Base-by-base conservation (phyloP, 495 filamentous ascomycete genomes). In the Talaromyces borbonicus region DNA sequence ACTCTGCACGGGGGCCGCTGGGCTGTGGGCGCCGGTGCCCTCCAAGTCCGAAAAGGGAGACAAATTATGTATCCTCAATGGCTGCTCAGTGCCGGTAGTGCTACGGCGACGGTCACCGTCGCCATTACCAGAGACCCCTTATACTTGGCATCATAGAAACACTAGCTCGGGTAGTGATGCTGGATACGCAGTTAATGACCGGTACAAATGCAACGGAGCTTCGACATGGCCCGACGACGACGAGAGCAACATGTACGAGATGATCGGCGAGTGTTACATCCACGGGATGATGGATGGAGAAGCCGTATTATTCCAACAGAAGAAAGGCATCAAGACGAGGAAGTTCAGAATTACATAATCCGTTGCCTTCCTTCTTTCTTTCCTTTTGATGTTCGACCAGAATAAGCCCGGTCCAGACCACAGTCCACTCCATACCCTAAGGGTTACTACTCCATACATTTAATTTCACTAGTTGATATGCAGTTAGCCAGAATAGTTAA, bases 271-370 rank as follows among this genome's bases (percentile, higher is more conserved):
- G 25, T 56, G 50, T 38, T 58, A 60, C 36, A 47, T 56, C 29
- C 57, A 60, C 36, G 56, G 56, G 2, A 50, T 61, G 50, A 59
- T 61, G 56, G 40, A 56, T 20, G 56, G 56, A 9, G 48, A 59
- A 18, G 52, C 47, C 9, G 23, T 37, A 19, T 27, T 45, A n/a
- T 45, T 31, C 9, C 25, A 33, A n/a, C 42, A 33, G 5, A 45
- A 45, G 25, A 41, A 41, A 6, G 22, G 19, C n/a, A 41, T 41
- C 12, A 14, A 41, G 19, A 16, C 11, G 22, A 19, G 38, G 20
- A 26, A 19, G 4, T 41, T 41, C 25, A 19, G 24, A 26, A 41
- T 41, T 26, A 22, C 19, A 41, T 41, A 19, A 41, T 6, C 8
- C 4, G 16, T 12, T 15, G 16, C 3, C 16, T 11, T 32, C 2